phyloP scores from a whole-genome alignment of 2,329 filamentous ascomycete species.

The Aspergillus glaucus region DNA sequence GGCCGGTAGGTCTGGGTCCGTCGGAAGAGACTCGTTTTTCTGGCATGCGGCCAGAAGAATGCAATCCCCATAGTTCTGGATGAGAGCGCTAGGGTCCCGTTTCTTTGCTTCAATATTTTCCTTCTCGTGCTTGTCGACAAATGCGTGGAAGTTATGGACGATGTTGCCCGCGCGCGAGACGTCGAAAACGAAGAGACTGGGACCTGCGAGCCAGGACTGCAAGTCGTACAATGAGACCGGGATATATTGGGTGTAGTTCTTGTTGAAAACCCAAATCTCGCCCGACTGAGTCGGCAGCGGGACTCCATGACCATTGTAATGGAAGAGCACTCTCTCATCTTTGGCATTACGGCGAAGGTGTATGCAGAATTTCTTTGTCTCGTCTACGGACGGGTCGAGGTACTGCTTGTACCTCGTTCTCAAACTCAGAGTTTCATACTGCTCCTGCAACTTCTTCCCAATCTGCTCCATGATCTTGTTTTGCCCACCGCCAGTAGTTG shows the following conservation, averaged over 20 bases:
- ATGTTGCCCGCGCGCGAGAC: conserved; percentile 96
- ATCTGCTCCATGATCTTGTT: conserved; percentile 87
- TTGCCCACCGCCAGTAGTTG: conserved; percentile 64
- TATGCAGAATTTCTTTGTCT: conserved; percentile 93
- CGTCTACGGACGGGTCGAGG: conserved; percentile 90
- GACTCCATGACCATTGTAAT: conserved; percentile 97
- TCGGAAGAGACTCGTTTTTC: conserved; percentile 85
- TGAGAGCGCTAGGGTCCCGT: conserved; percentile 63
- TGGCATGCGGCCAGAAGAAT: conserved; percentile 91
- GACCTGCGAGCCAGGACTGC: conserved; percentile 90
- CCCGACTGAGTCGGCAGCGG: conserved; percentile 91
- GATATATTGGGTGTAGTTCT: conserved; percentile 98
- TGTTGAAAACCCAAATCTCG: conserved; percentile 99
- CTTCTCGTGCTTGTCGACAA: conserved; percentile 88
- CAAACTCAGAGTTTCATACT: conserved; percentile 93
- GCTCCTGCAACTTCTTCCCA: conserved; percentile 88
- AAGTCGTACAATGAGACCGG: conserved; percentile 92
- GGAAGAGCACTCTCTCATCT: conserved; percentile 91
- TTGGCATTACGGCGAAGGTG: conserved; percentile 87
- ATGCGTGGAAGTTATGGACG: conserved; percentile 86
- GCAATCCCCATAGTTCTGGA: conserved; percentile 67
- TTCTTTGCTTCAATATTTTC: conserved; percentile 73
- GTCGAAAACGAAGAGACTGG: conserved; percentile 95
- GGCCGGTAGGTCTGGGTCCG: conserved; percentile 85
- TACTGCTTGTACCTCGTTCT: conserved; percentile 97